Conservation (phyloP, 1,284 basidiomycete genomes). For the Athelia sp. region DNA sequence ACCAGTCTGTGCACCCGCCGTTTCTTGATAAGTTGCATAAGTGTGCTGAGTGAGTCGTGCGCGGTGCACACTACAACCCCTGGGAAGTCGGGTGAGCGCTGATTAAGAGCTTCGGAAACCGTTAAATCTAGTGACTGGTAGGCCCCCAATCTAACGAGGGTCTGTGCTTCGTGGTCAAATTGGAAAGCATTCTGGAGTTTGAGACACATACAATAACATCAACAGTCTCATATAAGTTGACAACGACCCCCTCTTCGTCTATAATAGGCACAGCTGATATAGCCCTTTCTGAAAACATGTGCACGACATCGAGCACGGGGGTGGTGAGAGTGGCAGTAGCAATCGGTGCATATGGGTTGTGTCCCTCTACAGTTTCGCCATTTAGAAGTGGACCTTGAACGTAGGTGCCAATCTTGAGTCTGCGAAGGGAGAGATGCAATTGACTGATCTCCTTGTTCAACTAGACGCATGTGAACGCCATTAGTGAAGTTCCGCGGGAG, state of each 20-base stretch:
- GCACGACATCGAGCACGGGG: conserved; percentile 96
- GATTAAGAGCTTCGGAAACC: conserved; percentile 90
- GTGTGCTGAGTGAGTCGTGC: conserved; percentile 88
- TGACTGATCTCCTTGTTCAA: conserved; percentile 73
- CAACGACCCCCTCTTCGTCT: conserved; percentile 88
- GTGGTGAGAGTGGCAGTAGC: conserved; percentile 91
- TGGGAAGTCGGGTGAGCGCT: conserved; percentile 89
- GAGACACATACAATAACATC: conserved; percentile 86
- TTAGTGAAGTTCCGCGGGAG: conserved; percentile 3
- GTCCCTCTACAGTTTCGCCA: conserved; percentile 33
- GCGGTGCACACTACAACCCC: conserved; percentile 96
- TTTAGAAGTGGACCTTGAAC: conserved; percentile 47
- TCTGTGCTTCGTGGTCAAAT: conserved; percentile 44
- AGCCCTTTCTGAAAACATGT: conserved; percentile 95
- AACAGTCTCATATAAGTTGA: conserved; percentile 98
- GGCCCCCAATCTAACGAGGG: conserved; percentile 89
- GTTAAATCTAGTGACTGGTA: conserved; percentile 94
- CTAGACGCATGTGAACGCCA: conserved; percentile 25
- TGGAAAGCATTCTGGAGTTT: conserved; percentile 1
- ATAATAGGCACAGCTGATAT: conserved; percentile 98
- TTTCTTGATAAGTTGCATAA: conserved; percentile 91
- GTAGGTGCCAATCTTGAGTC: conserved; percentile 92
- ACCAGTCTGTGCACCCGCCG: conserved; percentile 91
- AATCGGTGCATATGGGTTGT: conserved; percentile 82
- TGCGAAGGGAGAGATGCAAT: conserved; percentile 77